Conservation (phyloP, 1,284 basidiomycete genomes). For the Fistulina hepatica region DNA sequence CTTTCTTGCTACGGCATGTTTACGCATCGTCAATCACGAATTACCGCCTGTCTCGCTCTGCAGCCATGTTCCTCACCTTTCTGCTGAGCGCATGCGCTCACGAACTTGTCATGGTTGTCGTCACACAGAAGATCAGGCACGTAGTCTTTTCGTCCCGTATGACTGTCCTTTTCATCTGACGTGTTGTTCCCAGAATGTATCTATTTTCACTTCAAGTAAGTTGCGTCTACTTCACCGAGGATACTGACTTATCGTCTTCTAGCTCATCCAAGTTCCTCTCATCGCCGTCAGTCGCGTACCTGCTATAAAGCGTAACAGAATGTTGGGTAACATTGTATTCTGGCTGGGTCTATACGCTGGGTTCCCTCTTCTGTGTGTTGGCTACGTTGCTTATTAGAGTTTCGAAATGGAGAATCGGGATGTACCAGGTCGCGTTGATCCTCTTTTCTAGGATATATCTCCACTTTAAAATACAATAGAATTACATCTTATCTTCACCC, state of each 20-base stretch:
- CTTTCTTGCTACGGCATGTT: conserved; percentile 90
- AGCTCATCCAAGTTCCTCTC: conserved; percentile 89
- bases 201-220: conserved; percentile 57
- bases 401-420: too few species aligned
- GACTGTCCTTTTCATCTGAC: too few species aligned
- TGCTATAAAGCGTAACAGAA: conserved; percentile 66
- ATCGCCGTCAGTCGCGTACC: conserved; percentile 76
- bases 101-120: conserved; percentile 93
- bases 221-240: conserved; percentile 13
- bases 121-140: conserved; percentile 75
- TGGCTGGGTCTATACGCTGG: conserved; percentile 88
- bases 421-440: too few species aligned
- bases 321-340: conserved; percentile 78
- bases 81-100: conserved; percentile 81
- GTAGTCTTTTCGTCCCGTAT: too few species aligned
- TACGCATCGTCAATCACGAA: conserved; percentile 80
- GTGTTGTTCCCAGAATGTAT: conserved; percentile 50
- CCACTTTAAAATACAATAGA: too few species aligned
- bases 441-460: too few species aligned
- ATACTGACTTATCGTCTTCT: conserved; percentile 17
- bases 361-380: conserved; percentile 87
- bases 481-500: too few species aligned
- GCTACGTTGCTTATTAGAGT: conserved; percentile 64
- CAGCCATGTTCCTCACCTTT: conserved; percentile 90
- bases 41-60: conserved; percentile 62